These are phyloP conservation scores for Durotheca rogersii DNA, from an alignment of 495 filamentous ascomycete genomes.

Conservation along the genomic window DNA sequence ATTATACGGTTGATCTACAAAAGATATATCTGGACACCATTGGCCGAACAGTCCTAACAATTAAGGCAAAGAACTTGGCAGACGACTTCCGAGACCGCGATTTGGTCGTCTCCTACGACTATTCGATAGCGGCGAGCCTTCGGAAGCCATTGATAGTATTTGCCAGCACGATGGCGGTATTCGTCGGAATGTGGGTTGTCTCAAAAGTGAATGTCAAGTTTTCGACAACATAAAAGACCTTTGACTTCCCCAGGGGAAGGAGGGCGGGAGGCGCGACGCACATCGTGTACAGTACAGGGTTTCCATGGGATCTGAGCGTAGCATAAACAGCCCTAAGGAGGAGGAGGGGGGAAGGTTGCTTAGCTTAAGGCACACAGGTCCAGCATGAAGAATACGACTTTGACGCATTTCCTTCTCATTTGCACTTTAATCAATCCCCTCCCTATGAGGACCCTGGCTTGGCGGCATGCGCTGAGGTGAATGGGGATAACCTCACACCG, in stretches of 20 bases:
- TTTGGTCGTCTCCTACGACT: constrained; percentile 85
- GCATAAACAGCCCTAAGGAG: constrained; percentile 23
- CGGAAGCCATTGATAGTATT: constrained; percentile 87
- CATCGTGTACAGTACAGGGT: constrained; percentile 24
- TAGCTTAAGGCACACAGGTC: constrained; percentile 21
- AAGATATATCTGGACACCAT: constrained; percentile 93
- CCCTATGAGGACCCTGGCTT: no score
- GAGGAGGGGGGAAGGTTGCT: no score
- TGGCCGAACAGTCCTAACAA: constrained; percentile 78
- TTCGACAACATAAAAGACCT: constrained; percentile 35
- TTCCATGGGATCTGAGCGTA: constrained; percentile 25
- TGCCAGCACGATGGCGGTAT: constrained; percentile 68
- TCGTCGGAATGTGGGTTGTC: constrained; percentile 72
- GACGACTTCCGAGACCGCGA: constrained; percentile 83
- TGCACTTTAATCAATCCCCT: no score
- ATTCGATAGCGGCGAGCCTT: constrained; percentile 69
- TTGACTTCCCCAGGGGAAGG: constrained; percentile 21
- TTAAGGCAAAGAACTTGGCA: constrained; percentile 81
- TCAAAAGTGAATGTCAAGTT: constrained; percentile 67
- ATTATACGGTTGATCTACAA: constrained; percentile 50
- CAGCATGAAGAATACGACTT: constrained; percentile 22
- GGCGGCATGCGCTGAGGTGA: no score
- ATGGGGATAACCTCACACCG: no score
- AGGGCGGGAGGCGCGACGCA: no score
- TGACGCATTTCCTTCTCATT: no score